A percentile compares a stretch with the other conserved stretches of the same genome.
These are phyloP conservation scores for Hippophae rhamnoides DNA, from an alignment of 306 rosid species.

Conservation along the genomic window DNA sequence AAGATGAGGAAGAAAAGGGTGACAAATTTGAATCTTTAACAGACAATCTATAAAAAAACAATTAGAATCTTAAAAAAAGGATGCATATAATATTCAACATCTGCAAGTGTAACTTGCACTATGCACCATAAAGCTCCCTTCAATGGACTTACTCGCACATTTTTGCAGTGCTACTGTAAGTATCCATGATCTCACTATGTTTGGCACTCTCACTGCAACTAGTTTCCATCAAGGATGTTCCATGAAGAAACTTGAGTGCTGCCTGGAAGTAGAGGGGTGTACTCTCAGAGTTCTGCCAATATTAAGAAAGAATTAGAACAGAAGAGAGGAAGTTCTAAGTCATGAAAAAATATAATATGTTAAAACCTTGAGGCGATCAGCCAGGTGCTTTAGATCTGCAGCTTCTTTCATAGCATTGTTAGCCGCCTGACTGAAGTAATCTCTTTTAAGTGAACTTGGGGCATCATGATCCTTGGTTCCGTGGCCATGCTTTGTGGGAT, in stretches of 20 bases:
- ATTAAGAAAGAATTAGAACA: constrained; percentile 14
- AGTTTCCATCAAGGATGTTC: constrained; percentile 70
- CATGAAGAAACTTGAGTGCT: constrained; percentile 89
- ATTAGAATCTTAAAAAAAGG: too few species aligned
- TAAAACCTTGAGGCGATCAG: constrained; percentile 83
- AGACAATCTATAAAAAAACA: too few species aligned
- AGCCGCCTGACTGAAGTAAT: constrained; percentile 64
- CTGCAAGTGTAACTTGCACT: too few species aligned
- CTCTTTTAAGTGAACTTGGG: constrained; percentile 83
- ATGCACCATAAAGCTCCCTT: too few species aligned
- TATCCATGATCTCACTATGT: constrained; percentile 44
- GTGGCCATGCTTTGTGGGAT: constrained; percentile 51
- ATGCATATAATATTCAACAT: too few species aligned
- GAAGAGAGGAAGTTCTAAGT: constrained; percentile 16
- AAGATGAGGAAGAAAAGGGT: too few species aligned
- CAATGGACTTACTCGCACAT: constrained; percentile 80
- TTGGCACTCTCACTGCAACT: constrained; percentile 51
- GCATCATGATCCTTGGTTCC: constrained; percentile 55
- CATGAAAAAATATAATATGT: constrained; percentile 18
- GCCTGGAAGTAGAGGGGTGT: constrained; percentile 79
- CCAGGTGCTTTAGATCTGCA: constrained; percentile 79
- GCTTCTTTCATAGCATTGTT: constrained; percentile 84
- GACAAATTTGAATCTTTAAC: too few species aligned
- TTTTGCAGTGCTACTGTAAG: constrained; percentile 79
- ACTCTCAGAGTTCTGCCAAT: constrained; percentile 69